These are phyloP conservation scores for Hamamelis virginiana DNA, from an alignment of 164 flowering plant species.

Conservation along the genomic window DNA sequence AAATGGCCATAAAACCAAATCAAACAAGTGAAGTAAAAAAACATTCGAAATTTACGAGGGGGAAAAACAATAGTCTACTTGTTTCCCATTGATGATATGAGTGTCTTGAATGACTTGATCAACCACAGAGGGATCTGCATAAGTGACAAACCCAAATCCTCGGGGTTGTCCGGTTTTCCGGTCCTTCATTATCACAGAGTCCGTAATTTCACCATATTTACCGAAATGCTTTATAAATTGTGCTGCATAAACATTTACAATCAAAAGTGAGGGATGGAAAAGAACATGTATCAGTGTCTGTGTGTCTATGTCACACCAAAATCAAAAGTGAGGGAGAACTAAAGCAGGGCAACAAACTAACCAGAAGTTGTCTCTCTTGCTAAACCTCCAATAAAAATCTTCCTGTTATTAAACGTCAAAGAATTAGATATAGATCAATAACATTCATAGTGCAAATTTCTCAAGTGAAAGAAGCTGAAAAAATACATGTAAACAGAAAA, in stretches of 20 bases:
- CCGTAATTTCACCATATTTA: slow-evolving; percentile 81
- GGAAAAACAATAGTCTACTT: slow-evolving; percentile 31
- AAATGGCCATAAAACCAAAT: not conserved
- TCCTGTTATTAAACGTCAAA: slow-evolving; percentile 46
- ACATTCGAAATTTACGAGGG: not conserved
- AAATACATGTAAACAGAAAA: not conserved
- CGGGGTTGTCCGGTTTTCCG: slow-evolving; percentile 75
- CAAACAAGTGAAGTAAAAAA: slow-evolving; percentile 1
- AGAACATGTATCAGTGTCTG: not conserved
- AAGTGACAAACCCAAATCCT: slow-evolving; percentile 90
- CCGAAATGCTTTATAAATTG: slow-evolving; percentile 71
- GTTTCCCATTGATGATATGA: slow-evolving; percentile 79
- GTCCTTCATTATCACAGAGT: slow-evolving; percentile 89
- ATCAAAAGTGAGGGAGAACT: not conserved
- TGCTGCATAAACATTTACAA: slow-evolving; percentile 35
- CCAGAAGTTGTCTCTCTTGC: slow-evolving; percentile 80
- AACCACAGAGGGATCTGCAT: slow-evolving; percentile 79
- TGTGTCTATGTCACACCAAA: not conserved
- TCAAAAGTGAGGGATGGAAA: slow-evolving; percentile 4
- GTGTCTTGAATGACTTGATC: slow-evolving; percentile 72
- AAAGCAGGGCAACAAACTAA: slow-evolving; percentile 26
- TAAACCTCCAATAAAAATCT: slow-evolving; percentile 86
- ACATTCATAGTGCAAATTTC: not conserved
- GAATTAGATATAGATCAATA: slow-evolving; percentile 5
- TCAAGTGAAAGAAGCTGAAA: not conserved